These are phyloP conservation scores for Kregervanrija fluxuum DNA, from an alignment of 805 yeast species.

Conservation along the genomic window DNA sequence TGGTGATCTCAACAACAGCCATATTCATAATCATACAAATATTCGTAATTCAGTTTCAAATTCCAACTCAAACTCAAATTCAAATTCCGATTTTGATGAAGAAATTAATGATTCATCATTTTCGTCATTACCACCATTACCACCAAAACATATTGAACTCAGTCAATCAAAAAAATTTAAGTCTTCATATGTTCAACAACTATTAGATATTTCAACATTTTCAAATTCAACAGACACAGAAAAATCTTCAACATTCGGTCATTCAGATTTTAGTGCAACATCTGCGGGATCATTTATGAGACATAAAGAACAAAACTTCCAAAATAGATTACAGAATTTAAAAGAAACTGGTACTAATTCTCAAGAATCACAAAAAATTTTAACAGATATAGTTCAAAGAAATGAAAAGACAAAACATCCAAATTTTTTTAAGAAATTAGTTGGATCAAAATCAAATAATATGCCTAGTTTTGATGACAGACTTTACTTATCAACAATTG, in stretches of 20 bases:
- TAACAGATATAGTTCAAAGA: constrained; percentile 38
- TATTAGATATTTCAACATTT: constrained; percentile 23
- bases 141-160: constrained; percentile 27
- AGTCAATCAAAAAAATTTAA: constrained; percentile 8
- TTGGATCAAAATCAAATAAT: constrained; percentile 26
- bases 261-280: constrained; percentile 78
- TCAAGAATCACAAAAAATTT: constrained; percentile 21
- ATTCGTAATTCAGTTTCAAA: neutral
- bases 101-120: constrained; percentile 7
- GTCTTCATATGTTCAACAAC: constrained; percentile 20
- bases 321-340: constrained; percentile 9
- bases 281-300: constrained; percentile 82
- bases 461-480: constrained; percentile 29
- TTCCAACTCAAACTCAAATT: constrained; percentile 2
- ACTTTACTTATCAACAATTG: constrained; percentile 19
- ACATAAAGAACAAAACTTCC: constrained; percentile 37
- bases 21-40: neutral
- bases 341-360: constrained; percentile 12
- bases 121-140: constrained; percentile 27
- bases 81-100: constrained; percentile 7
- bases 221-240: constrained; percentile 28
- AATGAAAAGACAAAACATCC: constrained; percentile 34
- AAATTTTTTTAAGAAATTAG: constrained; percentile 37
- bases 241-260: constrained; percentile 39
- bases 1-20: constrained; percentile 1